These are phyloP conservation scores for Melampsora americana DNA, from an alignment of 1,284 basidiomycete genomes.

Conservation along the genomic window DNA sequence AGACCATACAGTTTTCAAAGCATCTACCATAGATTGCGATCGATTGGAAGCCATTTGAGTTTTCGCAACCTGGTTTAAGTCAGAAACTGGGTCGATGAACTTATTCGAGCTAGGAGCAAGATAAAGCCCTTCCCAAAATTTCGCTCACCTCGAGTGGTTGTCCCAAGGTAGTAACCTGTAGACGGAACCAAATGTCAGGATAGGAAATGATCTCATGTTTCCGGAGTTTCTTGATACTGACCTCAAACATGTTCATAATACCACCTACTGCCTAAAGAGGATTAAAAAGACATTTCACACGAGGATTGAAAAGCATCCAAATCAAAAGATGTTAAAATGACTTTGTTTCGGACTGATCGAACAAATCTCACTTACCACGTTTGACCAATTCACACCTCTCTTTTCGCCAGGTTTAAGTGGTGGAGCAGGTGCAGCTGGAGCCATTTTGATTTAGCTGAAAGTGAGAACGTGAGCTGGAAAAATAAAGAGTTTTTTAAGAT, in stretches of 20 bases:
- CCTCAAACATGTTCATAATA: conserved; percentile 66
- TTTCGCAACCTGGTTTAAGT: conserved; percentile 65
- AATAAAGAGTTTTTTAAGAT: no score
- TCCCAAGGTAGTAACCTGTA: conserved; percentile 82
- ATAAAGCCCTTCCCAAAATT: background rate
- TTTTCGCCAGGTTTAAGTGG: conserved; percentile 56
- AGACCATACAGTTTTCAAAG: conserved; percentile 79
- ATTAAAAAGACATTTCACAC: background rate
- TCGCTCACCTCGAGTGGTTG: conserved; percentile 79
- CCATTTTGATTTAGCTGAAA: conserved; percentile 3
- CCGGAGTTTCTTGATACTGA: background rate
- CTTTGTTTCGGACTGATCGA: background rate
- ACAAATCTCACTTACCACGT: conserved; percentile 73
- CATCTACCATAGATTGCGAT: conserved; percentile 81
- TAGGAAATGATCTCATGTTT: background rate
- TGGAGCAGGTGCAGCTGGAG: conserved; percentile 34
- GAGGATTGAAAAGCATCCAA: background rate
- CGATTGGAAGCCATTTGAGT: conserved; percentile 97
- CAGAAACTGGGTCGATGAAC: background rate
- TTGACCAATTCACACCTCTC: conserved; percentile 87
- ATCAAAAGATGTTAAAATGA: background rate
- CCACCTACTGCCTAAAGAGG: conserved; percentile 60
- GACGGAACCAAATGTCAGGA: background rate
- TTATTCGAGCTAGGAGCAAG: background rate
- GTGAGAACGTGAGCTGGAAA: no score